Base-by-base conservation (phyloP, 2,329 filamentous ascomycete genomes). In the Fusarium floridanum region DNA sequence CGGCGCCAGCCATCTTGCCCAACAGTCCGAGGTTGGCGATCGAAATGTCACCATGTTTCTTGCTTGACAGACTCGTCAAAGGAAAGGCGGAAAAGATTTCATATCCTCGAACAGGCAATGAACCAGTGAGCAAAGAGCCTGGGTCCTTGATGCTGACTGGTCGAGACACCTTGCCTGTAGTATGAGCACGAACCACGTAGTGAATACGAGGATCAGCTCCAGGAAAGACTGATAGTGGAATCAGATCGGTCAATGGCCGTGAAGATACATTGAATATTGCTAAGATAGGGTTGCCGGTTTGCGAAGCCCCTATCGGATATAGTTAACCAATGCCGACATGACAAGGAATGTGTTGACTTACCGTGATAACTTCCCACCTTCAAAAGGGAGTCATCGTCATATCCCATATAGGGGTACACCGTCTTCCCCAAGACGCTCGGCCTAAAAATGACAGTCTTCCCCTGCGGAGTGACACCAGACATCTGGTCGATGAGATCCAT, bases 1-100 rank as follows among this genome's bases (percentile, higher is more conserved):
- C 95, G 1, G 92, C 91, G 0, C 95, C 96, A 0, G 95, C 95
- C 94, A 98, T 97, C 82, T 98, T 98, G 3, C 90, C 93, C 5
- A 97, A 74, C 2, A 98, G 85, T 0, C 96, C 96, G 1, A 98
- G 82, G 20, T 93, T 91, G 1, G 94, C 91, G 2, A 95, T 86
- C 50, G 84, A 84, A 0, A 92, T 84, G 6, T 74, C 59, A 2
- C 73, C 74, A 37, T 76, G 70, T 24, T 77, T 78, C 22, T 81
- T 72, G n/a, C 84, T 84, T 1, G 84, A 82, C 73, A 96, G 91
- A 0, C 85, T 82, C 1, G 87, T 86, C 2, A 95, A 82, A 0
- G 93, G 92, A 72, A 92, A 93, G 0, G 93, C 93, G 0, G 92
- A 93, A 10, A 98, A 85, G 63, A 98, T 94, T 59, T 98, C 95